Evolutionary conservation across 306 rosid species (phyloP).

Genomic region (Prunus salicina): DNA sequence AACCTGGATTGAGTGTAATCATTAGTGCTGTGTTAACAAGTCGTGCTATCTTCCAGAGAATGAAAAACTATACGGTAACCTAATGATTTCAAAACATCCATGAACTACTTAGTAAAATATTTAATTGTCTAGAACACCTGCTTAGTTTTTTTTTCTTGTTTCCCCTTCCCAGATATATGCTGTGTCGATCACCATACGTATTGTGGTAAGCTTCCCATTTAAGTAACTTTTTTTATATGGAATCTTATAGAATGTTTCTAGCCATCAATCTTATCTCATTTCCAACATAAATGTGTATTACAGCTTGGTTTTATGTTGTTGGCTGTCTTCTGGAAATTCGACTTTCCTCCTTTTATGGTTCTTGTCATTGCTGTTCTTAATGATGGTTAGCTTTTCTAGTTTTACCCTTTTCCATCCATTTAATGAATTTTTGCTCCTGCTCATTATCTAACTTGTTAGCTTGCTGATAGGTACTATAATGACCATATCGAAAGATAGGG

Average conservation of each 20-base stretch:
- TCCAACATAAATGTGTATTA: slow-evolving; percentile 1
- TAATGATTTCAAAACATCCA: background rate
- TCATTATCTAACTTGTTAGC: slow-evolving; percentile 8
- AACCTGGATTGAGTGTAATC: slow-evolving; percentile 79
- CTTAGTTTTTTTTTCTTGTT: background rate
- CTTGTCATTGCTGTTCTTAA: slow-evolving; percentile 75
- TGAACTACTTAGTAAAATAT: no score
- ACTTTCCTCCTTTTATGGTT: slow-evolving; percentile 83
- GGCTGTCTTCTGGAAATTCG: slow-evolving; percentile 57
- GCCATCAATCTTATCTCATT: slow-evolving; percentile 20
- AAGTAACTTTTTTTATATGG: background rate
- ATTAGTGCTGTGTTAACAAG: slow-evolving; percentile 77
- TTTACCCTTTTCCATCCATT: background rate
- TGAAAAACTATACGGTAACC: slow-evolving; percentile 77
- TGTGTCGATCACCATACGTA: slow-evolving; percentile 76
- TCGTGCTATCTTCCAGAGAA: slow-evolving; percentile 74
- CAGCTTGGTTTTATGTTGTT: slow-evolving; percentile 73
- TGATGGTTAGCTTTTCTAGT: slow-evolving; percentile 52
- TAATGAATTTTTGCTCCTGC: background rate
- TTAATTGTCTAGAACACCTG: slow-evolving; percentile 7
- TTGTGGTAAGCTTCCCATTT: slow-evolving; percentile 47
- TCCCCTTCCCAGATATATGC: slow-evolving; percentile 61
- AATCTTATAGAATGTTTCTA: slow-evolving; percentile 8
- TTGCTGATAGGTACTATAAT: slow-evolving; percentile 58
- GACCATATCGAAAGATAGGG: slow-evolving; percentile 79